Conservation (phyloP, 225 moss, liverwort and hornwort species). For the Marchantia paleacea region DNA sequence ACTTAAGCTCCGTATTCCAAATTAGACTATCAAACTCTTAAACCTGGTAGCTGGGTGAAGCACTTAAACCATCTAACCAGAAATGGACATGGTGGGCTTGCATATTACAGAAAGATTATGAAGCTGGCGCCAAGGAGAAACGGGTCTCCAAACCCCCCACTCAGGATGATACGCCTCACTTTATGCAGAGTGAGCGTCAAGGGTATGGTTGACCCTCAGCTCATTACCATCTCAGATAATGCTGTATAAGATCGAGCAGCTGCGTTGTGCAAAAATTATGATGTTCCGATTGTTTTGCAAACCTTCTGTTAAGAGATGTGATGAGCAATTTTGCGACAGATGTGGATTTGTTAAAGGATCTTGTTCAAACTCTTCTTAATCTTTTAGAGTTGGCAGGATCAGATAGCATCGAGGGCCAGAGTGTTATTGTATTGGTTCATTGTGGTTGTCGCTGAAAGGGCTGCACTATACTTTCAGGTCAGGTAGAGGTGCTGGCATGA, state of each 20-base stretch:
- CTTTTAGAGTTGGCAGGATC: neutral
- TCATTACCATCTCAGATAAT: neutral
- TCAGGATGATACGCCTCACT: neutral
- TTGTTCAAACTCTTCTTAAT: neutral
- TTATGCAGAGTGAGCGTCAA: conserved; percentile 2
- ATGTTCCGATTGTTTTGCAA: neutral
- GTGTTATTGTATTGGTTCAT: neutral
- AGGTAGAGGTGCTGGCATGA: conserved; percentile 5
- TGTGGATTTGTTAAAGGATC: neutral
- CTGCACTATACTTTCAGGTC: conserved; percentile 25
- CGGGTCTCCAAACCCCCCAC: neutral
- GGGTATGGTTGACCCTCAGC: neutral
- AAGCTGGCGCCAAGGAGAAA: conserved; percentile 16
- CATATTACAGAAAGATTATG: conserved; percentile 36
- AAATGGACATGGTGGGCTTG: neutral
- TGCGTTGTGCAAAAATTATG: neutral
- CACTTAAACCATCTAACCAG: too few species aligned
- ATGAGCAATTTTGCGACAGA: too few species aligned
- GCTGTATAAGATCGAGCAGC: neutral
- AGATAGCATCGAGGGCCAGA: neutral
- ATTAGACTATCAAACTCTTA: too few species aligned
- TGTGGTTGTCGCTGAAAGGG: neutral
- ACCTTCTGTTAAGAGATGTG: neutral
- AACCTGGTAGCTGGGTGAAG: too few species aligned
- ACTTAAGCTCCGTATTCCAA: too few species aligned